These are phyloP conservation scores for Plenodomus tracheiphilus DNA, from an alignment of 2,329 filamentous ascomycete species.

Conservation along the genomic window DNA sequence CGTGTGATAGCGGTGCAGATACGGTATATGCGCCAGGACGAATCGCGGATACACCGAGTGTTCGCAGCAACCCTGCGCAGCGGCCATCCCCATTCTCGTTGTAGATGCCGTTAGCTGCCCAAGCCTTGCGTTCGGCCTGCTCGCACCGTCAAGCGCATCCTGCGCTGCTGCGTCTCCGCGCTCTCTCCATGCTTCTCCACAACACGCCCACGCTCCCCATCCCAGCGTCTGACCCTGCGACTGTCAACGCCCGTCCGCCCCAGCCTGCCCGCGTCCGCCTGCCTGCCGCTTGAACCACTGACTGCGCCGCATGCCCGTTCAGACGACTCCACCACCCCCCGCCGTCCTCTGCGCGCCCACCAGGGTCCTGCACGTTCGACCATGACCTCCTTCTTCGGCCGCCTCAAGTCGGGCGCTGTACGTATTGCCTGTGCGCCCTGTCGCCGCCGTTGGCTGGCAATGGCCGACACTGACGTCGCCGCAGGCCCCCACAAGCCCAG, in stretches of 20 bases:
- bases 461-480: slow-evolving; percentile 9
- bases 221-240: slow-evolving; percentile 4
- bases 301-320: slow-evolving; percentile 18
- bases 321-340: slow-evolving; percentile 8
- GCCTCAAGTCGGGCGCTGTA: slow-evolving; percentile 55
- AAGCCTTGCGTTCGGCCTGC: slow-evolving; percentile 13
- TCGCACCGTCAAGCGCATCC: slow-evolving; percentile 6
- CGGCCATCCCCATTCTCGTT: background rate
- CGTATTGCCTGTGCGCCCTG: slow-evolving; percentile 26
- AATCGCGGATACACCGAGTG: background rate
- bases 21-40: background rate
- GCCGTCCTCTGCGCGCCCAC: slow-evolving; percentile 16
- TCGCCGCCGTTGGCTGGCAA: slow-evolving; percentile 24
- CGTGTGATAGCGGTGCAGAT: background rate
- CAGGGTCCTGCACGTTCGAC: slow-evolving; percentile 15
- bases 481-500: slow-evolving; percentile 54
- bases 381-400: slow-evolving; percentile 60
- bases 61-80: background rate
- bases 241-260: slow-evolving; percentile 1
- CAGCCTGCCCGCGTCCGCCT: slow-evolving; percentile 8
- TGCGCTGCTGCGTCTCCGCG: slow-evolving; percentile 4
- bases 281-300: slow-evolving; percentile 7
- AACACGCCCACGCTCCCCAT: background rate
- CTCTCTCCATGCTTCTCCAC: slow-evolving; percentile 14
- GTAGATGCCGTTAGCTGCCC: slow-evolving; percentile 1